These are phyloP conservation scores for Medakamo hakoo DNA, from an alignment of 139 green algal genomes.

Conservation along the genomic window DNA sequence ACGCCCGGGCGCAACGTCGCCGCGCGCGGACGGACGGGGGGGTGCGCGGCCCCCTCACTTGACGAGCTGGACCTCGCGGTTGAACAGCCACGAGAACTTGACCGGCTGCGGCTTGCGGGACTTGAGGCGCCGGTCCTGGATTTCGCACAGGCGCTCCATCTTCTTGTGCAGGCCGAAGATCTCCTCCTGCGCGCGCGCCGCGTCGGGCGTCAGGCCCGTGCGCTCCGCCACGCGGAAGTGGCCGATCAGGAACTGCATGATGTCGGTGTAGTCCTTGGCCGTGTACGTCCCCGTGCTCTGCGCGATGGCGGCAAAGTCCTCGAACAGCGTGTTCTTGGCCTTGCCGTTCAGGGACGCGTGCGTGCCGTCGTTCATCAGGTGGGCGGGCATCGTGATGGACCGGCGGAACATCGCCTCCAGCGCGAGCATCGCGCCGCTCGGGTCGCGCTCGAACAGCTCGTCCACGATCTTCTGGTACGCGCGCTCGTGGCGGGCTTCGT, in stretches of 20 bases:
- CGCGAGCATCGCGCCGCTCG: constrained; percentile 67
- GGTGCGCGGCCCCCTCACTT: constrained; percentile 1
- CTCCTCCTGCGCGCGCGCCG: constrained; percentile 48
- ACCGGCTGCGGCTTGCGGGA: constrained; percentile 4
- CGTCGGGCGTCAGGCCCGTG: constrained; percentile 38
- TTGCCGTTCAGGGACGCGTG: constrained; percentile 32
- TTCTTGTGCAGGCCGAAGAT: constrained; percentile 73
- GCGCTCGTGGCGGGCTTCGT: constrained; percentile 92
- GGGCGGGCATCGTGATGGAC: constrained; percentile 97
- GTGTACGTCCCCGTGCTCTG: constrained; percentile 63
- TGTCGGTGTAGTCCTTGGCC: constrained; percentile 68
- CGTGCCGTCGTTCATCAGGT: constrained; percentile 85
- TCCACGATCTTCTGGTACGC: constrained; percentile 89
- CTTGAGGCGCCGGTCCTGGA: not conserved
- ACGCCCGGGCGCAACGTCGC: not conserved
- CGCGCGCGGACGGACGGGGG: not conserved
- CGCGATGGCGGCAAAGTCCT: constrained; percentile 82
- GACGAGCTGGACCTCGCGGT: constrained; percentile 49
- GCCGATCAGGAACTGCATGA: constrained; percentile 83
- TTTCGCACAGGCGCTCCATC: not conserved
- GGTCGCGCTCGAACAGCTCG: constrained; percentile 73
- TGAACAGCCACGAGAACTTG: constrained; percentile 83
- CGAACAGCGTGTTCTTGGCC: constrained; percentile 32
- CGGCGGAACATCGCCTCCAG: constrained; percentile 99
- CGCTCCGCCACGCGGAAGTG: constrained; percentile 50